Conservation (phyloP, 2,329 filamentous ascomycete species). For the Fusarium fracticaudum region DNA sequence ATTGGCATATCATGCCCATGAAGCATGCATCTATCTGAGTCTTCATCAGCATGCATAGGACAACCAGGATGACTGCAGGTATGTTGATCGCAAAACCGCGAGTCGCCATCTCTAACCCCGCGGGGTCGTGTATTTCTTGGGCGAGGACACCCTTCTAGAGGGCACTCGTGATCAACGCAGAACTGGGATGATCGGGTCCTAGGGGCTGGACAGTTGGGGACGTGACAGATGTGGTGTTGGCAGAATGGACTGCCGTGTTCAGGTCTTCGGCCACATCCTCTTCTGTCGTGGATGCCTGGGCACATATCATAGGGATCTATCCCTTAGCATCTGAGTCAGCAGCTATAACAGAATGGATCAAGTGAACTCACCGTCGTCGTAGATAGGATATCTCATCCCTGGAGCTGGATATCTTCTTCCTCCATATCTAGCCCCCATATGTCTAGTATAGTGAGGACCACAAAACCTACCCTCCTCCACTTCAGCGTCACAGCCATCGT, state of each 20-base stretch:
- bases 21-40: conserved; percentile 23
- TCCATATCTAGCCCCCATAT: conserved; percentile 6
- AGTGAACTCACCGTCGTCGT: conserved; percentile 39
- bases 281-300: conserved; percentile 11
- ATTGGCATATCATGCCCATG: conserved; percentile 11
- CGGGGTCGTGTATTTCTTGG: conserved; percentile 3
- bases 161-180: conserved; percentile 33
- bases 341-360: background rate
- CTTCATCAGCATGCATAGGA: conserved; percentile 7
- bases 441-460: conserved; percentile 29
- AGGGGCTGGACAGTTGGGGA: conserved; percentile 30
- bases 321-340: background rate
- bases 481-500: conserved; percentile 40
- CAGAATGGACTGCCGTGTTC: conserved; percentile 24
- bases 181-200: conserved; percentile 24
- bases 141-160: conserved; percentile 20
- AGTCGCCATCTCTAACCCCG: background rate
- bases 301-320: conserved; percentile 14
- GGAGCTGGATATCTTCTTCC: conserved; percentile 15
- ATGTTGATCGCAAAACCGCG: conserved; percentile 34
- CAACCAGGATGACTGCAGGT: conserved; percentile 35
- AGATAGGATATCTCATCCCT: conserved; percentile 22
- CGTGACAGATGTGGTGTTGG: conserved; percentile 38
- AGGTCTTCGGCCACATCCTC: conserved; percentile 13
- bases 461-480: conserved; percentile 36